phyloP scores from a whole-genome alignment of 2,329 filamentous ascomycete species.

The Diaporthe velutina region DNA sequence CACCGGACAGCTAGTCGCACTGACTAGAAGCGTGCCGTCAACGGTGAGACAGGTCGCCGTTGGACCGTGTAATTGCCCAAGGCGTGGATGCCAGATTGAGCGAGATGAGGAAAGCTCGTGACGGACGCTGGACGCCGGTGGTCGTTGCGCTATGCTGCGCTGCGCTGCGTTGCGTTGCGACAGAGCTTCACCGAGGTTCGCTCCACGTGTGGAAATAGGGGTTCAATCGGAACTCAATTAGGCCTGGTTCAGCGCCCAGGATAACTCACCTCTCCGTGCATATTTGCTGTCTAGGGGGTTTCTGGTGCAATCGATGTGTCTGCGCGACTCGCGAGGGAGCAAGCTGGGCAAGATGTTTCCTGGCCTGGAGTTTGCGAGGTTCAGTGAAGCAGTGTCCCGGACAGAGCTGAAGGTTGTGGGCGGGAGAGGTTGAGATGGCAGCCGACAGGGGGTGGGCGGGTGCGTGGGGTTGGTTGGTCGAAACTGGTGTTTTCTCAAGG shows the following conservation, averaged over 20 bases:
- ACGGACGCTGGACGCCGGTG: conserved; percentile 5
- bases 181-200: conserved; percentile 28
- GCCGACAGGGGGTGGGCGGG: neutral
- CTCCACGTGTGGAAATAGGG: conserved; percentile 34
- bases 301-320: conserved; percentile 19
- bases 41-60: conserved; percentile 18
- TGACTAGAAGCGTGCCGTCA: conserved; percentile 4
- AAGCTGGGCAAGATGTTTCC: conserved; percentile 19
- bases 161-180: conserved; percentile 16
- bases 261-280: conserved; percentile 41
- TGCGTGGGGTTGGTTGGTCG: conserved; percentile 10
- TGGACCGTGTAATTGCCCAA: conserved; percentile 10
- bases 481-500: conserved; percentile 22
- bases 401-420: conserved; percentile 24
- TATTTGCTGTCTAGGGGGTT: conserved; percentile 30
- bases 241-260: conserved; percentile 9
- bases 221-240: conserved; percentile 16
- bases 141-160: conserved; percentile 18
- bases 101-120: conserved; percentile 24
- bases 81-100: conserved; percentile 16
- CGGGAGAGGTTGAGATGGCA: conserved; percentile 24
- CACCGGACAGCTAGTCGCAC: conserved; percentile 15
- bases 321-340: conserved; percentile 34
- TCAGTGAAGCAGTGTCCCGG: conserved; percentile 14
- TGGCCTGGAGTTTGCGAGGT: neutral